Evolutionary conservation across 179 eudicot genomes (phyloP).

Genomic region (Amaranthus tricolor): DNA sequence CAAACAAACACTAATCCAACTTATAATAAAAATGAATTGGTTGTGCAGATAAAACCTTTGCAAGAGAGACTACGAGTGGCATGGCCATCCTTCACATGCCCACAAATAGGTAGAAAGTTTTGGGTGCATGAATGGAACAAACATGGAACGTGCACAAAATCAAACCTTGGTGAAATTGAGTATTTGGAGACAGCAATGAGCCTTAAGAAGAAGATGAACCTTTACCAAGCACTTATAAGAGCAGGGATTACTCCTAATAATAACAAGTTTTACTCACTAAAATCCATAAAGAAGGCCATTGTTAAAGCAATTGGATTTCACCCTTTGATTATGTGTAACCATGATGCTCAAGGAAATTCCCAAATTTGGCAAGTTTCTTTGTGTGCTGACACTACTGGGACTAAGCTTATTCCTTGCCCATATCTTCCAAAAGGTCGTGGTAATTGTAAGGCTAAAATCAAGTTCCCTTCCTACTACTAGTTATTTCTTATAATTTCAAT

Average conservation of each 20-base stretch:
- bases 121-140: slow-evolving; percentile 45
- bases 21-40: no score
- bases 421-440: slow-evolving; percentile 30
- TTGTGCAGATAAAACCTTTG: slow-evolving; percentile 24
- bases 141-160: slow-evolving; percentile 35
- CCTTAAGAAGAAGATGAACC: slow-evolving; percentile 27
- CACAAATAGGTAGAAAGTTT: slow-evolving; percentile 38
- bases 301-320: slow-evolving; percentile 21
- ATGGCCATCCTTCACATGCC: slow-evolving; percentile 36
- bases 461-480: slow-evolving; percentile 23
- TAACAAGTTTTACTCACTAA: slow-evolving; percentile 20
- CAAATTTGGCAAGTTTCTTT: slow-evolving; percentile 36
- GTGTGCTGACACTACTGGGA: slow-evolving; percentile 30
- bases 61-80: slow-evolving; percentile 12
- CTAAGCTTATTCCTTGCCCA: slow-evolving; percentile 26
- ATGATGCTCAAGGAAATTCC: slow-evolving; percentile 27
- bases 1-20: no score
- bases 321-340: slow-evolving; percentile 35
- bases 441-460: slow-evolving; percentile 11
- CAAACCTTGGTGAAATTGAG: slow-evolving; percentile 19
- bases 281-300: slow-evolving; percentile 25
- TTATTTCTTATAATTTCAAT: no score
- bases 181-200: slow-evolving; percentile 27
- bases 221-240: slow-evolving; percentile 23
- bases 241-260: slow-evolving; percentile 30